Evolutionary conservation across 352 stramenopile species (phyloP), one percentile per base, ranked within the genome.

Genomic region (Phytophthora sp.): DNA sequence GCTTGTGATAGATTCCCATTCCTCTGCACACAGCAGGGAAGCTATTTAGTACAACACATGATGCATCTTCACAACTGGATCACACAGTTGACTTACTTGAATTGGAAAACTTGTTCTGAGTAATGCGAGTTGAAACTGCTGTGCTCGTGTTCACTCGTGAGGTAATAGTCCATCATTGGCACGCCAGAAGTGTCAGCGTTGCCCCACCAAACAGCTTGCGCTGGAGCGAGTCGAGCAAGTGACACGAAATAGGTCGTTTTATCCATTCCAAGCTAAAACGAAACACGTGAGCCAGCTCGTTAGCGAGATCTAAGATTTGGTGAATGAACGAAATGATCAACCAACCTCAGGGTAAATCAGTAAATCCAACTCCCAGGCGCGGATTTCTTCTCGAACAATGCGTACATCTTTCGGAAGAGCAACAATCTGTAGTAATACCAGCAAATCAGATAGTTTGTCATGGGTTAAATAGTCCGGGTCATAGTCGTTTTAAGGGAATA

Each of bases 201-300:
- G 5, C 81, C 84, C 78, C 82, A 93, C 84, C 84, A 94, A 51
- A 69, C 80, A 2, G 84, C 84, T 72, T 94, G 86, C 7, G 91
- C 54, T 9, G 76, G 74, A 15, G 86, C 86, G 23, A 94, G 71
- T 0, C 84, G 84, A 53, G 78, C 63, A 21, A 90, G 84, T 27
- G 82, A 84, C 20, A 94, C 36, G 44, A 93, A 92, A 49, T 83
- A 94, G 7, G 82, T 89, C n/a, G 79, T 83, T 35, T 90, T 88
- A 64, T 94, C 84, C 71, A 88, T 86, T 5, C 86, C 86, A 31
- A 94, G 73, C 86, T 94, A 53, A 57, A 20, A 59, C 7, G 5
- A 36, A 69, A 39, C 24, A 9, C n/a, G 31, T 69, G 15, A 61
- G 20, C 29, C 53, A 41, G n/a, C n/a, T n/a, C n/a, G n/a, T n/a